These are phyloP conservation scores for Schoenoplectus tabernaemontani DNA, from an alignment of 202 grass and related monocot species.

Conservation along the genomic window DNA sequence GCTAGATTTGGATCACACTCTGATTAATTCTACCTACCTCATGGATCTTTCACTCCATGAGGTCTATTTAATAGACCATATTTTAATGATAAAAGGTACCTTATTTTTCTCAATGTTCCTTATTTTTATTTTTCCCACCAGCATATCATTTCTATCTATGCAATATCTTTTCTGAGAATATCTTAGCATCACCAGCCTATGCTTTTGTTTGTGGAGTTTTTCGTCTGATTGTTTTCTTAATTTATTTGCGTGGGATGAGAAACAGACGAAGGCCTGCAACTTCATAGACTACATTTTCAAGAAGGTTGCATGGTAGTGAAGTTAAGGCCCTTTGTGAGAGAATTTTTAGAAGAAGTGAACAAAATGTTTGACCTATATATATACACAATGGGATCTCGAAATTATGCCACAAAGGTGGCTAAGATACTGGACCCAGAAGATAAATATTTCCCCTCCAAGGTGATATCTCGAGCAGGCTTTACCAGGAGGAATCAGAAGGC, in stretches of 20 bases:
- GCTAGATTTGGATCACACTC: slow-evolving; percentile 7
- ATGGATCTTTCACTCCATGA: background rate
- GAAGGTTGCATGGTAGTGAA: background rate
- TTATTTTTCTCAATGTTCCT: background rate
- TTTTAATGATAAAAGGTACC: background rate
- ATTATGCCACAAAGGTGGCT: background rate
- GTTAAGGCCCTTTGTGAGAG: background rate
- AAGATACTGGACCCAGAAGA: background rate
- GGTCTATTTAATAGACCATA: background rate
- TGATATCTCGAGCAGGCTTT: background rate
- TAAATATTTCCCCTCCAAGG: background rate
- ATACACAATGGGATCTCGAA: background rate
- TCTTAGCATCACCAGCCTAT: no score
- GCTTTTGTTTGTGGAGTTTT: no score
- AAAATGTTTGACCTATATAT: background rate
- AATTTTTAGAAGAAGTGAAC: background rate
- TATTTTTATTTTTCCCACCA: no score
- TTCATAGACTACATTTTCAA: background rate
- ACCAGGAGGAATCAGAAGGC: background rate
- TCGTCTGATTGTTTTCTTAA: background rate
- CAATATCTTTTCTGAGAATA: no score
- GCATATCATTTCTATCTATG: background rate
- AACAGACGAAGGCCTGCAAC: background rate
- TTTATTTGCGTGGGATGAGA: background rate
- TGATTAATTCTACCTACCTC: background rate